Conservation (phyloP, 225 moss, liverwort and hornwort genomes). For the Physcomitrium patens region DNA sequence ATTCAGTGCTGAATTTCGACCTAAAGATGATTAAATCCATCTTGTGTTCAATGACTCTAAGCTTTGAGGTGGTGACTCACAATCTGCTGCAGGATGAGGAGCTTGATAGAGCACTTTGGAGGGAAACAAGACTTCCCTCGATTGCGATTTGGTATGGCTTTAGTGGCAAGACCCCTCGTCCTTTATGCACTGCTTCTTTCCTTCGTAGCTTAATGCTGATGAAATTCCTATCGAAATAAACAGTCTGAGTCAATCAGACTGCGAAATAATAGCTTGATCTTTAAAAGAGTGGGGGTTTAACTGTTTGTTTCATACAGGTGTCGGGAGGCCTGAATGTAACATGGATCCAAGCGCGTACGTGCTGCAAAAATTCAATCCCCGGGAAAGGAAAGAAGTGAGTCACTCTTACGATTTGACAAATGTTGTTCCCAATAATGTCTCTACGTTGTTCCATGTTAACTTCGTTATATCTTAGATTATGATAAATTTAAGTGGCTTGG, state of each 20-base stretch:
- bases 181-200: background rate
- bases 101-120: constrained; percentile 75
- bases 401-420: background rate
- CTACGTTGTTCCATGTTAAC: background rate
- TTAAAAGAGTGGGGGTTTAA: constrained; percentile 1
- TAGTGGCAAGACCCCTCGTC: background rate
- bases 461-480: background rate
- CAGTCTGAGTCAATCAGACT: background rate
- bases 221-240: constrained; percentile 8
- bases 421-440: background rate
- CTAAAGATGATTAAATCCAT: background rate
- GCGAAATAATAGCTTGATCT: background rate
- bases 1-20: background rate
- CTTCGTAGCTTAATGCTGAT: background rate
- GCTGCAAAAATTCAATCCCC: constrained; percentile 78
- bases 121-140: constrained; percentile 71
- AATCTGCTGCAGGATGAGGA: constrained; percentile 74
- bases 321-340: constrained; percentile 85
- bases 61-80: background rate
- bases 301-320: constrained; percentile 51
- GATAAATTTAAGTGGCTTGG: constrained; percentile 18
- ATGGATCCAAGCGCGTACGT: constrained; percentile 88
- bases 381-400: constrained; percentile 86
- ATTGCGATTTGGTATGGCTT: constrained; percentile 75
- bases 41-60: background rate